Evolutionary conservation across 768 basidiomycete species (phyloP).

Genomic region (Lactifluus volemus): DNA sequence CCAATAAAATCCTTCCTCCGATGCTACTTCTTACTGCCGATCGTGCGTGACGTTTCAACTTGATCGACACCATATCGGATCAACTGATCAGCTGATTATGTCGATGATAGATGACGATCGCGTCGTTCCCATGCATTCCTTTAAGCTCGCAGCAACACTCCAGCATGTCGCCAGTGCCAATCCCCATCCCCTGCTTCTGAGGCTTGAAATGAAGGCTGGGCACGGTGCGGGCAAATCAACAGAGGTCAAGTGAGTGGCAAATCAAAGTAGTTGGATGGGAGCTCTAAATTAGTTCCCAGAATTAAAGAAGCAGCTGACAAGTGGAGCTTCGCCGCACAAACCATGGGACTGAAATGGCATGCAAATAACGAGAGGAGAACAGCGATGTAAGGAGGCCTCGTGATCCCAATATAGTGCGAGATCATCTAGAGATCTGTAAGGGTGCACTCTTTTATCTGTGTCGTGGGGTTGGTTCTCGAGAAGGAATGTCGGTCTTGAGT

Average conservation of each 20-base stretch:
- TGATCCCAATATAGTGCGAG: background rate
- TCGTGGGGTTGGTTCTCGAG: conserved; percentile 13
- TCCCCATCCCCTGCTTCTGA: conserved; percentile 61
- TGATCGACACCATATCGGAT: background rate
- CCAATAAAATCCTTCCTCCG: conserved; percentile 52
- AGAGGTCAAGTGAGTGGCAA: conserved; percentile 43
- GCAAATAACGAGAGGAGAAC: background rate
- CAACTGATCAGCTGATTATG: background rate
- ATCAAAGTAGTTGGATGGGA: background rate
- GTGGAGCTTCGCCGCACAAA: conserved; percentile 67
- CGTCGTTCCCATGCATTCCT: conserved; percentile 81
- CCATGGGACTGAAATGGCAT: conserved; percentile 39
- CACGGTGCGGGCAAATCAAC: conserved; percentile 78
- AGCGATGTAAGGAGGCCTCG: background rate
- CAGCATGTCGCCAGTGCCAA: conserved; percentile 60
- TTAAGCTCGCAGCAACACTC: conserved; percentile 73
- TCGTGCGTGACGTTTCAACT: conserved; percentile 39
- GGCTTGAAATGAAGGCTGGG: conserved; percentile 73
- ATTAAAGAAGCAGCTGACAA: conserved; percentile 72
- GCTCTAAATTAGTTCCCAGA: conserved; percentile 29
- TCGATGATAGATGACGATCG: conserved; percentile 60
- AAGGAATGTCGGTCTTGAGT: conserved; percentile 71
- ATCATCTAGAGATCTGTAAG: background rate
- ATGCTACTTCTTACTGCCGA: conserved; percentile 75
- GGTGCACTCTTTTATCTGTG: background rate